These are phyloP conservation scores for Eimeria sp. DNA, from an alignment of 169 alveolate species.

Conservation along the genomic window DNA sequence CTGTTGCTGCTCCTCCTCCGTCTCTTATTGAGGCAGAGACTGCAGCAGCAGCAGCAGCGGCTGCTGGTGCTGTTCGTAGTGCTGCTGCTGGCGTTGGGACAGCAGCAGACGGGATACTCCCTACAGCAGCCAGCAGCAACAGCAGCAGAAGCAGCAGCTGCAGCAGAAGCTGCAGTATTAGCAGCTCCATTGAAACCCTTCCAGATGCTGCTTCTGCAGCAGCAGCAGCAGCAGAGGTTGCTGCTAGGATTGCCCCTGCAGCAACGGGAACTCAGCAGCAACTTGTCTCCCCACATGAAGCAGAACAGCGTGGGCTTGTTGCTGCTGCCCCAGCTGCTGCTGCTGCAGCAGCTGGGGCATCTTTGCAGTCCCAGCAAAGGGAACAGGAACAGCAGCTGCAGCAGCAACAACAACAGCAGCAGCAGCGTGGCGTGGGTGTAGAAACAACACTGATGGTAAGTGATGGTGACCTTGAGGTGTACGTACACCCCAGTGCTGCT, in stretches of 20 bases:
- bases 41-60: not conserved
- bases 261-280: not conserved
- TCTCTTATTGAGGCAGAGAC: not conserved
- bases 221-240: not conserved
- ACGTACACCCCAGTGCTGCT: not conserved
- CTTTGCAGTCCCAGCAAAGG: not conserved
- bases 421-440: not conserved
- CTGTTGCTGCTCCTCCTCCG: not conserved
- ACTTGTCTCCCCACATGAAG: not conserved
- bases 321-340: not conserved
- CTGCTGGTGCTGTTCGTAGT: not conserved
- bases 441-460: not conserved
- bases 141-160: not conserved
- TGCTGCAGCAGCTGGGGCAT: not conserved
- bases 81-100: not conserved
- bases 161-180: not conserved
- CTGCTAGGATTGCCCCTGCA: not conserved
- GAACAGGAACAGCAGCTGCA: slow-evolving; percentile 3
- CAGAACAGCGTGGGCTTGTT: not conserved
- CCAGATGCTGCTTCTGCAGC: not conserved
- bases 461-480: not conserved
- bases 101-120: not conserved
- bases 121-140: not conserved
- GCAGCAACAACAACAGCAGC: slow-evolving; percentile 2
- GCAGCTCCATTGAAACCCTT: not conserved